These are phyloP conservation scores for Aspergillus nidulans DNA, from an alignment of 495 filamentous ascomycete genomes.

Conservation along the genomic window DNA sequence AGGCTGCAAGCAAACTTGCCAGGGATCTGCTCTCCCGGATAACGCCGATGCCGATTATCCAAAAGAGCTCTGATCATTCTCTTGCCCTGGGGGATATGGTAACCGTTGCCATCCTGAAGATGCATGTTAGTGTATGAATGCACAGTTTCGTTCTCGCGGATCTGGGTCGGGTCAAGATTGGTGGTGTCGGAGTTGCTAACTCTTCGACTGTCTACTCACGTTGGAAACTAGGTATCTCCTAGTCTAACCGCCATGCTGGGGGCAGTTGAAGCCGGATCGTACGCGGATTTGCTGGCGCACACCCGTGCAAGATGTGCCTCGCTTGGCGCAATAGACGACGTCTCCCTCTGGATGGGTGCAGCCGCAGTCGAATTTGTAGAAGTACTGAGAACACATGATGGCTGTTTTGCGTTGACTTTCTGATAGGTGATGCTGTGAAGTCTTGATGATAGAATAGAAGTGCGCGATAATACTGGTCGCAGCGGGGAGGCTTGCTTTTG, in stretches of 20 bases:
- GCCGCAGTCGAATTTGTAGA: slow-evolving; percentile 41
- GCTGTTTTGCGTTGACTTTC: not conserved
- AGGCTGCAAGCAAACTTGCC: not conserved
- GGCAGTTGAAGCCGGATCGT: slow-evolving; percentile 36
- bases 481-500: slow-evolving; percentile 2
- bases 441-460: not conserved
- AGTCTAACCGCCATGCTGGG: slow-evolving; percentile 32
- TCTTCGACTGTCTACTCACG: not conserved
- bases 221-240: not conserved
- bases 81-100: not conserved
- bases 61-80: not conserved
- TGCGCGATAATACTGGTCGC: not conserved
- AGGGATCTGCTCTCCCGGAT: not conserved
- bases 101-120: not conserved
- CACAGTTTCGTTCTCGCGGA: not conserved
- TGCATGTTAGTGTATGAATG: not conserved
- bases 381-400: slow-evolving; percentile 42
- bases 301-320: slow-evolving; percentile 31
- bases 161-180: not conserved
- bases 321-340: slow-evolving; percentile 35
- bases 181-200: not conserved
- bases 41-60: not conserved
- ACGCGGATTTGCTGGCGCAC: slow-evolving; percentile 35
- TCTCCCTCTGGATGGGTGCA: slow-evolving; percentile 34
- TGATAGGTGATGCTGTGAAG: not conserved